Percentiles rank a stretch among this genome's conserved stretches.
Evolutionary conservation across 176 grass and related monocot genomes (phyloP).

Genomic region (Melocanna baccifera): DNA sequence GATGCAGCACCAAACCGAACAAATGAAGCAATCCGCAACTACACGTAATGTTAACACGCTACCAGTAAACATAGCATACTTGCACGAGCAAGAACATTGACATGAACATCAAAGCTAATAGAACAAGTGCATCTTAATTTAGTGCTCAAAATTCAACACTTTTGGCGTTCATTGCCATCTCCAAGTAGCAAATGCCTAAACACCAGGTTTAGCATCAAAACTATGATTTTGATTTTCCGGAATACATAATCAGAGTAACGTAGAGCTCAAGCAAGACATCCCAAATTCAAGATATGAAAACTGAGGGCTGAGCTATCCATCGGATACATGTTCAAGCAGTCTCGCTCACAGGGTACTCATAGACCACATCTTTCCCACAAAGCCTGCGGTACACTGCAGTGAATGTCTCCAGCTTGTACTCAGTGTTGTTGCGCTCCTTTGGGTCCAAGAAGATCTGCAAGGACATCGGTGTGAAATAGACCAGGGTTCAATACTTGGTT

Average conservation of each 20-base stretch:
- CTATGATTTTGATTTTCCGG: neutral
- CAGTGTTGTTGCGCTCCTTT: conserved; percentile 74
- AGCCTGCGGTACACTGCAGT: conserved; percentile 63
- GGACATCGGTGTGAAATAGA: neutral
- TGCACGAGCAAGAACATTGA: neutral
- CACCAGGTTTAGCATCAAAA: neutral
- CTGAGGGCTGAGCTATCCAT: neutral
- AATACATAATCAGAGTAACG: neutral
- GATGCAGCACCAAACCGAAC: neutral
- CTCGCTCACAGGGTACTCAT: conserved; percentile 39
- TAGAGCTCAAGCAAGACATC: neutral
- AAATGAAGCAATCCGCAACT: neutral
- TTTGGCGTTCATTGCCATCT: neutral
- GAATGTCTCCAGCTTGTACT: conserved; percentile 81
- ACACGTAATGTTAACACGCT: neutral
- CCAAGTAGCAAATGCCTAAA: neutral
- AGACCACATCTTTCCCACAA: conserved; percentile 58
- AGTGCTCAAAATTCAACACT: neutral
- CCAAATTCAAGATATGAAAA: neutral
- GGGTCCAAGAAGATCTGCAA: conserved; percentile 74
- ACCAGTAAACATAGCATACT: neutral
- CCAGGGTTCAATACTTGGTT: neutral
- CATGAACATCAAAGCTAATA: neutral
- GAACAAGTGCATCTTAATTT: neutral
- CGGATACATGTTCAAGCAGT: neutral